Evolutionary conservation across 169 alveolate species (phyloP).

Genomic region (Plasmodium berghei): DNA sequence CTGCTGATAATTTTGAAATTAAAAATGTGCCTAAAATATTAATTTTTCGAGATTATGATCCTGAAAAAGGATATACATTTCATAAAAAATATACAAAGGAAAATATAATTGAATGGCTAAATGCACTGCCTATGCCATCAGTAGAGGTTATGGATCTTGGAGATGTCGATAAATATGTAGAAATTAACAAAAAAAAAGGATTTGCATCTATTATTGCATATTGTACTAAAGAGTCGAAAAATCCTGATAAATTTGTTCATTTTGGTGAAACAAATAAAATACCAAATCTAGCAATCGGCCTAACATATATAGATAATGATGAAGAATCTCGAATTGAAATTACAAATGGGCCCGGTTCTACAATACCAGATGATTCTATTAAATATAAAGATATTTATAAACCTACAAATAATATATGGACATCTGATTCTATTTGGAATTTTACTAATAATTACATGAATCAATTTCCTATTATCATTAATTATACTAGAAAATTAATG

Average conservation of each 20-base stretch:
- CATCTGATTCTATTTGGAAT: constrained; percentile 20
- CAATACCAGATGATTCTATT: constrained; percentile 16
- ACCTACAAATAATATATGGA: constrained; percentile 44
- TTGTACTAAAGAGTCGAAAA: constrained; percentile 39
- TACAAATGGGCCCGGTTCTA: constrained; percentile 69
- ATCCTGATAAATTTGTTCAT: constrained; percentile 59
- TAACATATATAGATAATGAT: constrained; percentile 28
- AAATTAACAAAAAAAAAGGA: constrained; percentile 63
- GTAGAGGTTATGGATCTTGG: constrained; percentile 45
- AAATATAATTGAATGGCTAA: constrained; percentile 61
- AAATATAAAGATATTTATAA: constrained; percentile 45
- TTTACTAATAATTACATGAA: constrained; percentile 58
- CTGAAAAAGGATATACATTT: constrained; percentile 75
- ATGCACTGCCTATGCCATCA: constrained; percentile 42
- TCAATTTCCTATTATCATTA: constrained; percentile 49
- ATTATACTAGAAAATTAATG: constrained; percentile 26
- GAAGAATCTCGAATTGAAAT: constrained; percentile 49
- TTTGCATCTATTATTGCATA: constrained; percentile 74
- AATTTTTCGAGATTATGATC: constrained; percentile 61
- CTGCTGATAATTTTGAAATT: constrained; percentile 69
- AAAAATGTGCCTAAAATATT: constrained; percentile 45
- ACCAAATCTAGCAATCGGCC: constrained; percentile 56
- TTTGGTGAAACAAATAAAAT: constrained; percentile 72
- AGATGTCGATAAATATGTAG: constrained; percentile 58
- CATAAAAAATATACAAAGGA: constrained; percentile 62